Conservation (phyloP, 345 rosid genomes). For the Salix koriyanagi region DNA sequence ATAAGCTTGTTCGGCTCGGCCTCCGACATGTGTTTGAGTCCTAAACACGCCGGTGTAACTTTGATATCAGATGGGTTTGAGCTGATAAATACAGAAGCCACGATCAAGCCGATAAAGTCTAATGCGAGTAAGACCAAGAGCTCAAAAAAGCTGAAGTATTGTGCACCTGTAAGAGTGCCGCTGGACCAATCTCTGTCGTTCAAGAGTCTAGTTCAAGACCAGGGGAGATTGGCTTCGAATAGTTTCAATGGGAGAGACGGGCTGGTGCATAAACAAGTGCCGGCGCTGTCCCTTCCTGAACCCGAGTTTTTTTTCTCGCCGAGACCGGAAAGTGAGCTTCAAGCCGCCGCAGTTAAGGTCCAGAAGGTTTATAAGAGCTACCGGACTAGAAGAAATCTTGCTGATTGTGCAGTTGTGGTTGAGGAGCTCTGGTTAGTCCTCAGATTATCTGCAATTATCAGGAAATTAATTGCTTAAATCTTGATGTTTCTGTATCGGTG, state of each 20-base stretch:
- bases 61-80: slow-evolving; percentile 30
- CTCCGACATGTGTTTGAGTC: slow-evolving; percentile 13
- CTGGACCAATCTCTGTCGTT: slow-evolving; percentile 33
- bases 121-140: slow-evolving; percentile 12
- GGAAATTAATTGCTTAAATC: no score
- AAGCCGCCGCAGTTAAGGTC: slow-evolving; percentile 78
- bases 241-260: slow-evolving; percentile 3
- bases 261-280: slow-evolving; percentile 8
- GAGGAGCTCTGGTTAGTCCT: slow-evolving; percentile 73
- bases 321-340: slow-evolving; percentile 62
- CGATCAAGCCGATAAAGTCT: slow-evolving; percentile 26
- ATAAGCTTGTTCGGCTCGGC: slow-evolving; percentile 19
- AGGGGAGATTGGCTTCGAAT: slow-evolving; percentile 7
- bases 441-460: not conserved
- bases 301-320: slow-evolving; percentile 59
- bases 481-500: not conserved
- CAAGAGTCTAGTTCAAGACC: slow-evolving; percentile 25
- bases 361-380: slow-evolving; percentile 92
- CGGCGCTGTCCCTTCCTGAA: slow-evolving; percentile 47
- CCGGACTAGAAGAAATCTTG: slow-evolving; percentile 82
- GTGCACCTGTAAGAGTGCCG: slow-evolving; percentile 29
- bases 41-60: slow-evolving; percentile 15
- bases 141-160: slow-evolving; percentile 28
- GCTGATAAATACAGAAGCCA: slow-evolving; percentile 25
- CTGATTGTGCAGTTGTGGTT: slow-evolving; percentile 86